A percentile compares a stretch with the other conserved stretches of the same genome.
Evolutionary conservation across 768 basidiomycete genomes (phyloP).

Genomic region (Chalciporus piperatus): DNA sequence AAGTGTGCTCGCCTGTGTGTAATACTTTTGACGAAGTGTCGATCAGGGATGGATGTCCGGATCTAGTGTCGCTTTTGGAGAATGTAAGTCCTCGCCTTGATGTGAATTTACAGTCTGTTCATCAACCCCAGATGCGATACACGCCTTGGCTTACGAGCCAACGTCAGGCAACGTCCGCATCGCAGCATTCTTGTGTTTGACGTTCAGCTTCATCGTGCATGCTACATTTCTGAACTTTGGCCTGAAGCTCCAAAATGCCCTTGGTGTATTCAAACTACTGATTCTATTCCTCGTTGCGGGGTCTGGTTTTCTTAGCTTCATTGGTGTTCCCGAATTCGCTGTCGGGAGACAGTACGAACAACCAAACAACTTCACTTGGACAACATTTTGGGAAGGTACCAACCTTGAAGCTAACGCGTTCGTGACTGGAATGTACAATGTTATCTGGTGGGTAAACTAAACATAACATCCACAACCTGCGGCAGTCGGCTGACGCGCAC

Average conservation of each 20-base stretch:
- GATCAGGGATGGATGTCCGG: constrained; percentile 55
- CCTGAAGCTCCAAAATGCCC: constrained; percentile 57
- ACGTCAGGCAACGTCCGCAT: constrained; percentile 49
- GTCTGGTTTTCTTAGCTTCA: constrained; percentile 53
- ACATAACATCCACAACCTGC: background rate
- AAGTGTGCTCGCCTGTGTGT: constrained; percentile 14
- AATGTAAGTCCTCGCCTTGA: constrained; percentile 45
- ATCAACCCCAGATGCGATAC: constrained; percentile 49
- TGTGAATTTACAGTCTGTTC: background rate
- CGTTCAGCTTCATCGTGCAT: constrained; percentile 57
- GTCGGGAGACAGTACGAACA: constrained; percentile 48
- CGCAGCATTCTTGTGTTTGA: constrained; percentile 53
- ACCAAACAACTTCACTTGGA: constrained; percentile 60
- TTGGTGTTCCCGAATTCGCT: constrained; percentile 46
- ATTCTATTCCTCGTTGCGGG: constrained; percentile 51
- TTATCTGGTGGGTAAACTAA: constrained; percentile 53
- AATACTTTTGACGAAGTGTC: no score
- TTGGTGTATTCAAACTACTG: constrained; percentile 60
- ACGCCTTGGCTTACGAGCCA: constrained; percentile 47
- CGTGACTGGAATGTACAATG: constrained; percentile 62
- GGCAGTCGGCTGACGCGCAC: background rate
- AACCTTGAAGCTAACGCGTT: constrained; percentile 56
- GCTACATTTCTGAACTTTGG: constrained; percentile 53
- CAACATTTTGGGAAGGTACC: constrained; percentile 62
- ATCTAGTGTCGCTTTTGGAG: constrained; percentile 65